Conservation (phyloP, 257 asterid species). For the Solanum chilense region DNA sequence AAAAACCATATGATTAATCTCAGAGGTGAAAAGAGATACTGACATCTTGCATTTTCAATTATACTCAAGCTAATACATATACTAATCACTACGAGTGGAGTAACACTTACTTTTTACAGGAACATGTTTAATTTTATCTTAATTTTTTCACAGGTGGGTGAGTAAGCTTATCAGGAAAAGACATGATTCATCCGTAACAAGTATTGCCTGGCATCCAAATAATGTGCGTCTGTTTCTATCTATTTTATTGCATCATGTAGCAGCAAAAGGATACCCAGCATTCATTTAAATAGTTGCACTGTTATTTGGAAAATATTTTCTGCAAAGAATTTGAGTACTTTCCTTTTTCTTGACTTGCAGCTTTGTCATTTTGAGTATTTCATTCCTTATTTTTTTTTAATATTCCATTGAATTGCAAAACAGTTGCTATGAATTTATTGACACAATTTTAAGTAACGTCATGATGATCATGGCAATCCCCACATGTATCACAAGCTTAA, state of each 20-base stretch:
- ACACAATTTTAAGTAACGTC: neutral
- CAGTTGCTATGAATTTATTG: neutral
- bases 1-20: neutral
- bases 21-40: neutral
- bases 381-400: neutral
- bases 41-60: neutral
- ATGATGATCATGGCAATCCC: neutral
- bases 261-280: neutral
- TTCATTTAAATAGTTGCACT: neutral
- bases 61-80: neutral
- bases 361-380: neutral
- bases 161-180: conserved; percentile 93
- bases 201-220: conserved; percentile 97
- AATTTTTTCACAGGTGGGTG: conserved; percentile 77
- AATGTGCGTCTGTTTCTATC: conserved; percentile 48
- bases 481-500: neutral
- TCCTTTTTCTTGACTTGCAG: neutral
- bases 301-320: neutral
- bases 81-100: neutral
- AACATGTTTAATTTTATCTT: conserved; percentile 1
- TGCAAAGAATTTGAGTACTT: neutral
- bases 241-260: neutral
- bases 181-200: conserved; percentile 96
- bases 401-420: neutral
- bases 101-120: neutral